Evolutionary conservation across 805 yeast species (phyloP).

Genomic region (Starmerella riodocensis): DNA sequence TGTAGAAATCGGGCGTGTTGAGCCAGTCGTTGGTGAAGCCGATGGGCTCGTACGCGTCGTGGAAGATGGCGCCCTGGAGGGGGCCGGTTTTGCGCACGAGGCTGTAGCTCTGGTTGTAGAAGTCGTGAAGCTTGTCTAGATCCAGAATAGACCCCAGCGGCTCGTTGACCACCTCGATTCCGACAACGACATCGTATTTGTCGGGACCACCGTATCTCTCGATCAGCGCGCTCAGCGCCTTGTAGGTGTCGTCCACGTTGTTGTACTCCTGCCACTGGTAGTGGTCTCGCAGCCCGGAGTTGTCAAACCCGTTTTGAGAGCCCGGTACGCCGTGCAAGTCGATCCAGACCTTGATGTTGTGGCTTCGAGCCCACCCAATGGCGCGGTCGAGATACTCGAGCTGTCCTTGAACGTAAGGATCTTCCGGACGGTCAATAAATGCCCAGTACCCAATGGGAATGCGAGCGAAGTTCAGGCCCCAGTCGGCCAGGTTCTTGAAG

Average conservation of each 20-base stretch:
- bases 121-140: conserved; percentile 44
- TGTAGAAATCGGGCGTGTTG: conserved; percentile 35
- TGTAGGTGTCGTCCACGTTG: conserved; percentile 41
- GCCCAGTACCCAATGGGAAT: conserved; percentile 97
- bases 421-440: conserved; percentile 43
- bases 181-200: conserved; percentile 61
- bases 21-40: conserved; percentile 38
- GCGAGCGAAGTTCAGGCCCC: conserved; percentile 58
- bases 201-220: conserved; percentile 49
- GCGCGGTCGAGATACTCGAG: conserved; percentile 60
- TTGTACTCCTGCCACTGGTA: conserved; percentile 37
- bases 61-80: conserved; percentile 45
- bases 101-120: conserved; percentile 50
- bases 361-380: conserved; percentile 53
- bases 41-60: conserved; percentile 62
- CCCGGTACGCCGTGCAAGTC: conserved; percentile 97
- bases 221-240: conserved; percentile 42
- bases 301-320: conserved; percentile 91
- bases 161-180: conserved; percentile 78
- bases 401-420: conserved; percentile 84
- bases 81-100: conserved; percentile 43
- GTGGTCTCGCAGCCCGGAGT: conserved; percentile 69
- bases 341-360: conserved; percentile 67
- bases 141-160: conserved; percentile 64
- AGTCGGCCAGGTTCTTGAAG: conserved; percentile 39